Conservation (phyloP, 2,329 filamentous ascomycete species). For the Triangularia verruculosa region DNA sequence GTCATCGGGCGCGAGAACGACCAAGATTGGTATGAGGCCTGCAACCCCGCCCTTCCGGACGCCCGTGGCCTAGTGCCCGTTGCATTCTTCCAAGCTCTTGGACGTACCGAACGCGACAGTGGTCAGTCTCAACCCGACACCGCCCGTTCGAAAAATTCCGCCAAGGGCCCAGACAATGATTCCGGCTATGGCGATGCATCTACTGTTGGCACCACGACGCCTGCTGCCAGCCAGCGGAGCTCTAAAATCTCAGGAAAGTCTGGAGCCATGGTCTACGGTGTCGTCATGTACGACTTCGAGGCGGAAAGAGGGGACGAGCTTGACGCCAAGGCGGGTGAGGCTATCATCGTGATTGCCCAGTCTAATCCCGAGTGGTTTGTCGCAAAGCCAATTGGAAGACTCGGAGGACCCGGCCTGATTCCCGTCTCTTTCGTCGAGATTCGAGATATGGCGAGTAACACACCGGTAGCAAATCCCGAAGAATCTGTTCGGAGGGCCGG, state of each 20-base stretch:
- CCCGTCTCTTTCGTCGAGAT: conserved; percentile 97
- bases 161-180: conserved; percentile 74
- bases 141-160: conserved; percentile 50
- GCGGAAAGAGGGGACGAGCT: conserved; percentile 95
- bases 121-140: conserved; percentile 61
- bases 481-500: conserved; percentile 85
- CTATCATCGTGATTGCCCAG: conserved; percentile 97
- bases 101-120: conserved; percentile 89
- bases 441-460: conserved; percentile 84
- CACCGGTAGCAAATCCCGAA: conserved; percentile 74
- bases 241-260: conserved; percentile 51
- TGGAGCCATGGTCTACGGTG: conserved; percentile 91
- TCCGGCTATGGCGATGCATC: conserved; percentile 75
- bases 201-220: conserved; percentile 32
- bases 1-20: conserved; percentile 96
- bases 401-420: conserved; percentile 94
- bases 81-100: conserved; percentile 86
- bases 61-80: conserved; percentile 91
- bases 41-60: conserved; percentile 84
- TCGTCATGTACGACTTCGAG: conserved; percentile 95
- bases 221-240: conserved; percentile 42
- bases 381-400: conserved; percentile 93
- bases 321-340: conserved; percentile 90
- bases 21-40: conserved; percentile 95
- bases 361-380: conserved; percentile 99